Conservation (phyloP, 2,329 filamentous ascomycete species). For the Blastomyces gilchristii region DNA sequence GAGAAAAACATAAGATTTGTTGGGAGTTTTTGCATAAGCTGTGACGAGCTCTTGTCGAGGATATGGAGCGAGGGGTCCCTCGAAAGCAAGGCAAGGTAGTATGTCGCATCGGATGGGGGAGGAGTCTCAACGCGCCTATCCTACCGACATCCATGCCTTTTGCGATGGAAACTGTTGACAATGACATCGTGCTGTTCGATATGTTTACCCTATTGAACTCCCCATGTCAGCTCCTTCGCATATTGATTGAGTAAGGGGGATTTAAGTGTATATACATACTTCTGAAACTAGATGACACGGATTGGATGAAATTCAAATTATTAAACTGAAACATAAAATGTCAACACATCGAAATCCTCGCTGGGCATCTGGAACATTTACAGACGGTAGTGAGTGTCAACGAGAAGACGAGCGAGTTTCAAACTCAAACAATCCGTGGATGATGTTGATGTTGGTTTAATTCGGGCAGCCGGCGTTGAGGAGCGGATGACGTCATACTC, state of each 20-base stretch:
- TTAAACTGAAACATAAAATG: background rate
- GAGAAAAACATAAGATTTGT: background rate
- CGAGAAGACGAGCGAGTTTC: too few species aligned
- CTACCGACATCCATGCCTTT: background rate
- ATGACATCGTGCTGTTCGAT: background rate
- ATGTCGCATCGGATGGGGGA: background rate
- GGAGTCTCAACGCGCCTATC: background rate
- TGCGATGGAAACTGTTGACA: background rate
- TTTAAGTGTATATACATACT: too few species aligned
- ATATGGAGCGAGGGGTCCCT: background rate
- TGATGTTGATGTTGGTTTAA: too few species aligned
- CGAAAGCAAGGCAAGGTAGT: background rate
- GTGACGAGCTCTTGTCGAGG: background rate
- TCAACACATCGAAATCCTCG: background rate
- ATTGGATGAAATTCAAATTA: too few species aligned
- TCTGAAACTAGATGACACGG: too few species aligned
- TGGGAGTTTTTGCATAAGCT: background rate
- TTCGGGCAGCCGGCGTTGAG: too few species aligned
- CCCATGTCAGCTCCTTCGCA: background rate
- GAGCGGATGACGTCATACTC: background rate
- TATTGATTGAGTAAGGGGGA: too few species aligned
- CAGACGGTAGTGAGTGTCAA: too few species aligned
- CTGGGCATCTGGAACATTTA: background rate
- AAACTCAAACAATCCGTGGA: too few species aligned
- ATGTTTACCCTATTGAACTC: background rate